Base-by-base conservation (phyloP, 805 yeast genomes). In the Nakazawaea holstii region DNA sequence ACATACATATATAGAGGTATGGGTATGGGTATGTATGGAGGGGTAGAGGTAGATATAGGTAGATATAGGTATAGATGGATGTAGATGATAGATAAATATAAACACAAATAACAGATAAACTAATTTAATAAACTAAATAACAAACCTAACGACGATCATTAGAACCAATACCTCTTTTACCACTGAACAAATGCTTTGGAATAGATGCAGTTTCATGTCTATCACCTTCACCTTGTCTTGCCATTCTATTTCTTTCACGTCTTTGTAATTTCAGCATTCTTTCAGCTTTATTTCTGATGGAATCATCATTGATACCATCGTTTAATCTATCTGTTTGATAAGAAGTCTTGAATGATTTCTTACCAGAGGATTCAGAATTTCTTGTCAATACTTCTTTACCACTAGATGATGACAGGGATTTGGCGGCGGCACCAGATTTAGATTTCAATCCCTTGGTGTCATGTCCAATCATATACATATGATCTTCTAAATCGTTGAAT, bases 121-220 rank as follows among this genome's bases (percentile, higher is more conserved):
- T n/a, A n/a, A n/a, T n/a, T n/a, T n/a, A n/a, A n/a, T n/a, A n/a
- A n/a, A n/a, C n/a, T n/a, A n/a, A n/a, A n/a, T 27, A 28, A 40
- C 17, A 31, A 28, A 20, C 38, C 59, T 74, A 88, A 76, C 98
- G 92, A 71, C 87, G 79, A 67, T 89, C 96, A 54, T 89, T 83
- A 67, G 84, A 85, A 67, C 97, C 97, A 60, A 80, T 82, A 74
- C 97, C 95, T 72, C 99, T 83, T 79, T 94, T 94, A 72, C 99
- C 99, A 59, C 89, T 72, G 74, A 85, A 87, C 77, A 94, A 76
- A 72, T 94, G 99, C 75, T 91, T 92, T 54, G 97, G 96, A 72
- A 87, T 68, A 52, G 87, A 73, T 45, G 87, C 94, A 46, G 90
- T 79, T 49, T 80, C 74, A 66, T 89, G 96, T 69, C 98, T 84